These are phyloP conservation scores for Pleurotus eryngii DNA, from an alignment of 768 basidiomycete species.

Conservation along the genomic window DNA sequence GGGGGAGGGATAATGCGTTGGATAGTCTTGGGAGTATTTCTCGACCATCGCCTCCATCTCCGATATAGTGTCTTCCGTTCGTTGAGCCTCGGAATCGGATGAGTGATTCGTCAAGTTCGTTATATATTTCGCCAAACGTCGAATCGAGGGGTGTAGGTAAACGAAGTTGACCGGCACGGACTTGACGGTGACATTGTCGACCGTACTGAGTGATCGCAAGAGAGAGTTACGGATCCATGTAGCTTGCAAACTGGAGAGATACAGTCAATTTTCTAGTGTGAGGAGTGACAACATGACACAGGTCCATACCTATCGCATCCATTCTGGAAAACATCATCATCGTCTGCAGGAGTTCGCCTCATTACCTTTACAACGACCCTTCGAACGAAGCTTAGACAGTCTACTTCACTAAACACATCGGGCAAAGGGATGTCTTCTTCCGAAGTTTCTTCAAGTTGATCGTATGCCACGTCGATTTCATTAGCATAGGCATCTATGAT, in stretches of 20 bases:
- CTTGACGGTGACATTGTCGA: constrained; percentile 14
- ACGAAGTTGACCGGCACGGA: constrained; percentile 29
- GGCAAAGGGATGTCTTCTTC: constrained; percentile 24
- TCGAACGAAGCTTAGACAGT: constrained; percentile 27
- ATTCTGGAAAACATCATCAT: constrained; percentile 34
- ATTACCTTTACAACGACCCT: constrained; percentile 32
- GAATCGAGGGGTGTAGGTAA: constrained; percentile 31
- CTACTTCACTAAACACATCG: constrained; percentile 16
- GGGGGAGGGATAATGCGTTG: background rate
- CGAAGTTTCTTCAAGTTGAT: constrained; percentile 26
- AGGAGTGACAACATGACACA: background rate
- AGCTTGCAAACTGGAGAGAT: constrained; percentile 30
- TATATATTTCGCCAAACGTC: constrained; percentile 5
- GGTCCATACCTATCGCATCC: constrained; percentile 35
- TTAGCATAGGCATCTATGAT: constrained; percentile 32
- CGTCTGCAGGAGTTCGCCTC: constrained; percentile 18
- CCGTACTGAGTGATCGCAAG: constrained; percentile 27
- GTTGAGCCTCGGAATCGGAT: background rate
- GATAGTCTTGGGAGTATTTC: constrained; percentile 11
- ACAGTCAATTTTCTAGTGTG: background rate
- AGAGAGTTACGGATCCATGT: constrained; percentile 39
- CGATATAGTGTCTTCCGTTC: background rate
- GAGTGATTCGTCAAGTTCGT: background rate
- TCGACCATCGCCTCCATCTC: constrained; percentile 17
- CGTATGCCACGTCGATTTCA: constrained; percentile 38